These are phyloP conservation scores for Dissophora globulifera DNA, from an alignment of 192 early-diverging fungal genomes.

Conservation along the genomic window DNA sequence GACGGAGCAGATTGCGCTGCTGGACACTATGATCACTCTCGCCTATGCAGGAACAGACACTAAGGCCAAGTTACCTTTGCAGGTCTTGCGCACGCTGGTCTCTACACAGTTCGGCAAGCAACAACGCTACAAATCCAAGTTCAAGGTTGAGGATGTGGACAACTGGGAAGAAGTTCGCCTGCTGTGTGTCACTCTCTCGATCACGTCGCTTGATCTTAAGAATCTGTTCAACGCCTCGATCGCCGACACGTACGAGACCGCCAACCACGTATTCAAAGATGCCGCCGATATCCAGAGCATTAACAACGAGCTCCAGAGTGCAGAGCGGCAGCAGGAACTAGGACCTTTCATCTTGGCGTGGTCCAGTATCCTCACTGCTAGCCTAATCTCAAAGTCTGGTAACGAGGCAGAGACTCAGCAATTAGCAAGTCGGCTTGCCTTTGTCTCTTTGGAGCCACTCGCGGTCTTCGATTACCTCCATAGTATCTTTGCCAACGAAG, in stretches of 20 bases:
- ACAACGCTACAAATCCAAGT: constrained; percentile 39
- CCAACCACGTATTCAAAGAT: constrained; percentile 34
- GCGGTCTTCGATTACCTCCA: constrained; percentile 22
- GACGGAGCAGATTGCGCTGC: constrained; percentile 54
- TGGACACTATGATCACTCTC: constrained; percentile 53
- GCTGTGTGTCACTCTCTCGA: constrained; percentile 47
- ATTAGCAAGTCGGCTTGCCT: constrained; percentile 21
- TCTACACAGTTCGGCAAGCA: constrained; percentile 49
- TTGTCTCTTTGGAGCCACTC: constrained; percentile 33
- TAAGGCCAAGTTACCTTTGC: constrained; percentile 29
- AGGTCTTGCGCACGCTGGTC: constrained; percentile 14
- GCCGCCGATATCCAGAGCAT: constrained; percentile 28
- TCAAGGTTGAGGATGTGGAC: constrained; percentile 43
- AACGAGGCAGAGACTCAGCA: neutral
- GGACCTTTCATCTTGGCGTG: constrained; percentile 57
- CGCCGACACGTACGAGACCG: neutral
- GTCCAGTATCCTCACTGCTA: constrained; percentile 51
- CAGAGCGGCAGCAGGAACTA: constrained; percentile 44
- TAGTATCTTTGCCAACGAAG: constrained; percentile 29
- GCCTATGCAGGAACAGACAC: constrained; percentile 45
- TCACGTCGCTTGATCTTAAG: constrained; percentile 42
- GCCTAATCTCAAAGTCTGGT: constrained; percentile 1
- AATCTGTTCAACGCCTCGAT: constrained; percentile 23
- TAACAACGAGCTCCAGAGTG: constrained; percentile 36
- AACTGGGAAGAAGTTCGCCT: constrained; percentile 34